Percentiles rank a stretch among this genome's conserved stretches.
These are phyloP conservation scores for Blastocystis sp. DNA, from an alignment of 352 stramenopile genomes.

Conservation along the genomic window DNA sequence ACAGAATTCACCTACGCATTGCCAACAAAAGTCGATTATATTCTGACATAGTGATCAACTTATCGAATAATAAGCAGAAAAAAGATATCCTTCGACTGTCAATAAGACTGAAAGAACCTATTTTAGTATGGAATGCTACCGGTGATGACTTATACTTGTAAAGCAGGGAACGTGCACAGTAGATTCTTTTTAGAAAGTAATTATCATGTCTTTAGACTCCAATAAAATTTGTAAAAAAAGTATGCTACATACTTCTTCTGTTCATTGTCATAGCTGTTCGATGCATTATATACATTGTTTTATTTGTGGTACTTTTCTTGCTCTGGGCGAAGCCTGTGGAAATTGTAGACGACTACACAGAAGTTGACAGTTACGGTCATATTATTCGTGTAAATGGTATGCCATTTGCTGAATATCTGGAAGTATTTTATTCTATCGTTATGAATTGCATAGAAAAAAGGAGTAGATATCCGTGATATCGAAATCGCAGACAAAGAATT, in stretches of 20 bases:
- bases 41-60: not conserved
- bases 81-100: not conserved
- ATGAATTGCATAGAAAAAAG: not conserved
- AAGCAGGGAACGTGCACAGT: not conserved
- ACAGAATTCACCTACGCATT: not conserved
- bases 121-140: not conserved
- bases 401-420: conserved; percentile 20
- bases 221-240: not conserved
- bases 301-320: conserved; percentile 29
- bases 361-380: conserved; percentile 11
- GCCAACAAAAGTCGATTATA: not conserved
- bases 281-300: not conserved
- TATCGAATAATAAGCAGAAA: not conserved
- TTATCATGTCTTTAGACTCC: not conserved
- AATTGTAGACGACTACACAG: conserved; percentile 32
- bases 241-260: not conserved
- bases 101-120: not conserved
- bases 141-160: not conserved
- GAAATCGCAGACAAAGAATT: conserved; percentile 39
- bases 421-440: not conserved
- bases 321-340: conserved; percentile 43
- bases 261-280: not conserved
- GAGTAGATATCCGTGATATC: conserved; percentile 33
- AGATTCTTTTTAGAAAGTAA: not conserved
- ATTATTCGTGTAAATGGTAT: conserved; percentile 48